Base-by-base conservation (phyloP, 148 eudicot species). In the Pharnaceum exiguum region DNA sequence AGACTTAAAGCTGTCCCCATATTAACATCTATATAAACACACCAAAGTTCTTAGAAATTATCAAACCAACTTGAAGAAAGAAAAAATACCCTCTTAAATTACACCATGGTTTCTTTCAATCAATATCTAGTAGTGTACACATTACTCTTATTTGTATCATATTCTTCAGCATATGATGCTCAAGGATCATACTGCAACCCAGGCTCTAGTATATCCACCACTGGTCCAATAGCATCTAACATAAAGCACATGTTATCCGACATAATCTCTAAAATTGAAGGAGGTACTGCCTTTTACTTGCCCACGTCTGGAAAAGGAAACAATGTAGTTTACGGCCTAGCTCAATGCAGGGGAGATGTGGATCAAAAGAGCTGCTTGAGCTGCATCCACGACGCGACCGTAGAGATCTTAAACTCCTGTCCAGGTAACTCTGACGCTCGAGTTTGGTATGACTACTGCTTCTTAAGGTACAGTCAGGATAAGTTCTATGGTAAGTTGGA, bases 301-400 rank as follows among this genome's bases (percentile, higher is more conserved):
- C 38, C 82, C 46, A 76, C 84, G 18, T 29, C 29, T 39, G 84
- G 82, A 19, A 29, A 64, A 4, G 63, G 7, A 3, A 21, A 45
- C 25, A 19, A 62, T 61, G 43, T 31, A 49, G 66, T 82, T 23
- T 79, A 65, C 35, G 82, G 84, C 57, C 51, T 82, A 10, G 77
- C 82, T 16, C 88, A 82, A 63, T 82, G 88, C 79, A 44, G 84
- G 46, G 77, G 72, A 7, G 80, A 79, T 28, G 76, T 77, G 37
- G 52, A 62, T 53, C 37, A 28, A 18, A 27, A 61, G 7, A 79
- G 62, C 60, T 82, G 88, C 71, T 59, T 70, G 9, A 50, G 28
- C 11, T 79, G 85, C 69, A 75, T 79, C 19, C 53, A 63, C 24
- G 72, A 56, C 0, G 87, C 87, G 3, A 46, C 79, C 3, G 57